Base-by-base conservation (phyloP, 2,329 filamentous ascomycete species). In the Botrytis sinoallii region DNA sequence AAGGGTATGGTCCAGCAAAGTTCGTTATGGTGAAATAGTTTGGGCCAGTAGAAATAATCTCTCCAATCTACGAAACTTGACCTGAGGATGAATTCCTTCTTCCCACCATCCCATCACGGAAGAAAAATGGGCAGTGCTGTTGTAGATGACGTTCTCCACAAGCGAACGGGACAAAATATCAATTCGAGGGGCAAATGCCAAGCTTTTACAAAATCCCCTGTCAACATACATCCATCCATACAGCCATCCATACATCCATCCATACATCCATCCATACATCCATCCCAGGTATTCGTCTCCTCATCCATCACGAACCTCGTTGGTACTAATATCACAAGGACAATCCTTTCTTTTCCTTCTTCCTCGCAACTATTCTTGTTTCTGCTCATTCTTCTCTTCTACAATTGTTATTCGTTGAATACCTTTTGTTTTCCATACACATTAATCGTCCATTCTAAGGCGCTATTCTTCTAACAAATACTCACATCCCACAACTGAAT, bases 61-160 rank as follows among this genome's bases (percentile, higher is more conserved):
- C 35, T 32, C 59, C 9, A 25, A n/a, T 38, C 32, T 22, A n/a
- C 35, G 22, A 5, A n/a, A 61, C 3, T 22, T 38, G 5, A 16
- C 5, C 22, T 25, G 29, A 6, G 20, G 4, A 14, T n/a, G 25
- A 52, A 52, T 14, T 12, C 48, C 48, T n/a, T 55, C 48, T n/a
- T 55, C n/a, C 52, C 3, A 7, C 52, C 52, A 55, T n/a, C 10
- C 25, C 48, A n/a, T 16, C 48, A 16, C 25, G 25, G 48, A 52
- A n/a, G 48, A n/a, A 52, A 55, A 55, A 55, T n/a, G 40, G 40
- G 61, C 40, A 44, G 61, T 46, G n/a, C 40, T 29, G 40, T 63
- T 9, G 35, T 64, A 32, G 40, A 65, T 65, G 61, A 65, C 61
- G 61, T 46, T 64, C n/a, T 46, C 40, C 61, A 44, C 40, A 64